These are phyloP conservation scores for Scleromitrula shiraiana DNA, from an alignment of 2,329 filamentous ascomycete genomes.

Conservation along the genomic window DNA sequence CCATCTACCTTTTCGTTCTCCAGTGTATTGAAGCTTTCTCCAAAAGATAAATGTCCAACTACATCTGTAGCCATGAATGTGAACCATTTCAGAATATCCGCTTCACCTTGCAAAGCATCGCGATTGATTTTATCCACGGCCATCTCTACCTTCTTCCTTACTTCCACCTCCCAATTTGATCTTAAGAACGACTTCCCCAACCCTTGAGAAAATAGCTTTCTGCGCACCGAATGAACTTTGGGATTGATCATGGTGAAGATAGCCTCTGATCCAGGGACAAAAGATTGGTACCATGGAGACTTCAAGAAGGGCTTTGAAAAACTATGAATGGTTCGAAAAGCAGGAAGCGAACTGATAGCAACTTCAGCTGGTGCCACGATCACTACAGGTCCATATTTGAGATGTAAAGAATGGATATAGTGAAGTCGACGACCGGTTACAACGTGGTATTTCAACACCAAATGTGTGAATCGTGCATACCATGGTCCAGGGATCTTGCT, in stretches of 20 bases:
- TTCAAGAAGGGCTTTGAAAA: background rate
- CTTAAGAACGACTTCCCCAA: background rate
- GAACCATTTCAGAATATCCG: constrained; percentile 47
- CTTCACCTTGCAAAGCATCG: constrained; percentile 28
- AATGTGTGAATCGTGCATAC: background rate
- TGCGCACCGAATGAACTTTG: background rate
- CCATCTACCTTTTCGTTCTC: constrained; percentile 43
- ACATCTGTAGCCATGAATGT: constrained; percentile 46
- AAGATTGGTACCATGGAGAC: background rate
- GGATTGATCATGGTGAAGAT: background rate
- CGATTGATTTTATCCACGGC: constrained; percentile 41
- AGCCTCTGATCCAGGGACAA: rapidly evolving
- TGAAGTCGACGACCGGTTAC: background rate
- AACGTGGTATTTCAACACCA: background rate
- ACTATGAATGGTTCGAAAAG: background rate
- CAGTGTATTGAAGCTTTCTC: constrained; percentile 46
- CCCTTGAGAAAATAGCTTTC: background rate
- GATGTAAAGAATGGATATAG: background rate
- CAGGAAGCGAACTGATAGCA: background rate
- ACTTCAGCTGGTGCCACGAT: background rate
- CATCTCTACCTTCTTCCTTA: constrained; percentile 28
- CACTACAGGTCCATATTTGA: background rate
- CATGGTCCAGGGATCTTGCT: constrained; percentile 3
- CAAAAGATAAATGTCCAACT: constrained; percentile 46
- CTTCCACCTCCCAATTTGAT: background rate